Conservation (phyloP, 129 eudicot genomes). For the Apium graveolens region DNA sequence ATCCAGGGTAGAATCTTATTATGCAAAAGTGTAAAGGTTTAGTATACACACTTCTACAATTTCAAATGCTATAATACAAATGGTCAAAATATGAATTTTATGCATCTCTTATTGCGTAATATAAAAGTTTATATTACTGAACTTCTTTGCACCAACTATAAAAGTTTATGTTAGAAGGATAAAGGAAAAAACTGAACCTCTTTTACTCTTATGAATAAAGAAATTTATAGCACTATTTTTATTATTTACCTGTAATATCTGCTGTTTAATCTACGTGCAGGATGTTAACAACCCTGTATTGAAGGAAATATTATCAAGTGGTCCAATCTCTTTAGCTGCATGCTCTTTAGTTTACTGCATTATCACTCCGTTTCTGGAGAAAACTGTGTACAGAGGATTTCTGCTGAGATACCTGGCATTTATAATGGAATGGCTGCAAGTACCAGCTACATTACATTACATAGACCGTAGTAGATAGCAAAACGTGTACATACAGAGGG, state of each 20-base stretch:
- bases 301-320: constrained; percentile 65
- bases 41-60: not conserved
- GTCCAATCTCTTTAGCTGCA: constrained; percentile 36
- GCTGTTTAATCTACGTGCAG: constrained; percentile 25
- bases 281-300: constrained; percentile 62
- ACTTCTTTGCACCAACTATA: not conserved
- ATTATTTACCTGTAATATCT: not conserved
- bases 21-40: not conserved
- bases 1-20: not conserved
- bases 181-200: not conserved
- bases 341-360: constrained; percentile 53
- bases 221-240: not conserved
- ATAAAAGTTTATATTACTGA: not conserved
- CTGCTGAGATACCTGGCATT: constrained; percentile 57
- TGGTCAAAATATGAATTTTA: not conserved
- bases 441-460: no score
- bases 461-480: no score
- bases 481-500: no score
- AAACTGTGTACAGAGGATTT: constrained; percentile 73
- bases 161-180: not conserved
- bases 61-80: not conserved
- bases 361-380: constrained; percentile 73
- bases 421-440: constrained; percentile 66
- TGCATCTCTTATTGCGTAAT: not conserved
- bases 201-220: not conserved